phyloP scores from a whole-genome alignment of 2,329 filamentous ascomycete species.

The Ascochyta fabae region DNA sequence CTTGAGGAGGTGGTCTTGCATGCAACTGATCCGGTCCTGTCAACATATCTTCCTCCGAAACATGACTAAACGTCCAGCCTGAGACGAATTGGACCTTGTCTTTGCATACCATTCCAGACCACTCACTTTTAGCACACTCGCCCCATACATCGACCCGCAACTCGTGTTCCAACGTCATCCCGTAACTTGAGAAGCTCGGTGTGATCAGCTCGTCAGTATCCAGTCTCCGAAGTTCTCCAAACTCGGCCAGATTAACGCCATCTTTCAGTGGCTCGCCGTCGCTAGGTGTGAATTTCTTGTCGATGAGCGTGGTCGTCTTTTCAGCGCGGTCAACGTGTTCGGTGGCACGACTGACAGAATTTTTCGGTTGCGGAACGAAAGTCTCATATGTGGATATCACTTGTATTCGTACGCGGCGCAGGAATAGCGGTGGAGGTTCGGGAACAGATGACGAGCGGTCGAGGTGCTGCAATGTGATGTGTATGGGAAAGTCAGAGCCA shows the following conservation, averaged over 20 bases:
- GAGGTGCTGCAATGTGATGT: conserved; percentile 30
- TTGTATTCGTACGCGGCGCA: conserved; percentile 34
- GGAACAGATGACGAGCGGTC: conserved; percentile 35
- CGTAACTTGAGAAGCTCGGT: conserved; percentile 39
- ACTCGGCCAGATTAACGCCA: conserved; percentile 20
- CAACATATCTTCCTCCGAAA: not conserved
- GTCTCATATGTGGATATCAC: conserved; percentile 21
- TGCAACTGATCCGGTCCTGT: not conserved
- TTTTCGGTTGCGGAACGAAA: conserved; percentile 22
- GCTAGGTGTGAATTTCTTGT: conserved; percentile 25
- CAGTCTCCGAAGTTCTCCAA: conserved; percentile 15
- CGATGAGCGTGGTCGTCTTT: conserved; percentile 21
- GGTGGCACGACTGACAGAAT: conserved; percentile 6
- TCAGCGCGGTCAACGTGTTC: conserved; percentile 14
- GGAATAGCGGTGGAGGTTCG: conserved; percentile 28
- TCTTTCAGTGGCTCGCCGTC: conserved; percentile 25
- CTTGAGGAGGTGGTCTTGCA: conserved; percentile 6
- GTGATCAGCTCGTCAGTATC: conserved; percentile 10
- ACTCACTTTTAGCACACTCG: conserved; percentile 37
- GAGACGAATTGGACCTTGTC: conserved; percentile 29
- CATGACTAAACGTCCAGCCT: conserved; percentile 10
- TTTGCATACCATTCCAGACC: conserved; percentile 22
- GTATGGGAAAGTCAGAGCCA: conserved; percentile 23
- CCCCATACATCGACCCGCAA: conserved; percentile 35
- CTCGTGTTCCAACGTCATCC: conserved; percentile 30